phyloP scores from a whole-genome alignment of 176 grass and related monocot genomes.

The Musa acuminata region DNA sequence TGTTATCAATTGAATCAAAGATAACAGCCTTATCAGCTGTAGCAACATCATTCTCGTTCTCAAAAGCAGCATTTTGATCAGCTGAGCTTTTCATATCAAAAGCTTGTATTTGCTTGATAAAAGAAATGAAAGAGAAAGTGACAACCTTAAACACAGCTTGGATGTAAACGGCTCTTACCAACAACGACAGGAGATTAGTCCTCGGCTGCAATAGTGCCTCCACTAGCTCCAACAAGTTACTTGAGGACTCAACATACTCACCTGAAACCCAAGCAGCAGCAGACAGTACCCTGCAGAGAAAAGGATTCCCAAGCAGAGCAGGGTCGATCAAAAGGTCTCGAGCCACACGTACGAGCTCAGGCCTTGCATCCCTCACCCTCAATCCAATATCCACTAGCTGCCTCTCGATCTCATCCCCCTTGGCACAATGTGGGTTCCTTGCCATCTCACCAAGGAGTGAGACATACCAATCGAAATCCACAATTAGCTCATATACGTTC shows the following conservation, averaged over 20 bases:
- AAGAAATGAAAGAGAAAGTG: slow-evolving; percentile 44
- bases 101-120: slow-evolving; percentile 26
- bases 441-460: slow-evolving; percentile 61
- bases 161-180: slow-evolving; percentile 65
- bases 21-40: slow-evolving; percentile 10
- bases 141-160: slow-evolving; percentile 71
- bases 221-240: slow-evolving; percentile 66
- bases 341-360: slow-evolving; percentile 57
- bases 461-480: slow-evolving; percentile 88
- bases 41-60: slow-evolving; percentile 16
- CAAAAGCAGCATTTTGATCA: slow-evolving; percentile 23
- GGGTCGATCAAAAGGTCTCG: slow-evolving; percentile 76
- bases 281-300: slow-evolving; percentile 65
- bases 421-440: slow-evolving; percentile 53
- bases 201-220: slow-evolving; percentile 89
- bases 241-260: slow-evolving; percentile 66
- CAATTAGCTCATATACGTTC: slow-evolving; percentile 66
- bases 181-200: slow-evolving; percentile 51
- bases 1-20: slow-evolving; percentile 20
- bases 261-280: slow-evolving; percentile 75
- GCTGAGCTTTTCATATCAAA: not conserved
- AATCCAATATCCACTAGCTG: slow-evolving; percentile 83
- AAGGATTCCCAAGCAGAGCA: slow-evolving; percentile 62
- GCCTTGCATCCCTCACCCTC: slow-evolving; percentile 69
- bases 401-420: slow-evolving; percentile 68